phyloP scores from a whole-genome alignment of 306 rosid species.

The Fragaria iinumae region DNA sequence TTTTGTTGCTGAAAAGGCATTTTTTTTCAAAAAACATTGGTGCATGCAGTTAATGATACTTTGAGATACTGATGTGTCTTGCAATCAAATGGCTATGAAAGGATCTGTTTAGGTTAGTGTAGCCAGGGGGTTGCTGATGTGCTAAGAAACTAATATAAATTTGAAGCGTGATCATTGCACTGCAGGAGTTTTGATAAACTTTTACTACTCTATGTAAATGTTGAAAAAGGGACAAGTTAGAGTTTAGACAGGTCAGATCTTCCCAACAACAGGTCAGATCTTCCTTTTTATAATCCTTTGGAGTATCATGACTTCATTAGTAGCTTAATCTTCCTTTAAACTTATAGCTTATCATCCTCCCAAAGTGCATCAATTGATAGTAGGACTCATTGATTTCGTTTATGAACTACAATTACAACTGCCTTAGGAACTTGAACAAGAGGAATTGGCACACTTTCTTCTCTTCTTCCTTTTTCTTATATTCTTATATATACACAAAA shows the following conservation, averaged over 20 bases:
- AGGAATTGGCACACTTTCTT: neutral
- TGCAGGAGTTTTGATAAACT: neutral
- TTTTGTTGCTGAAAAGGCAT: neutral
- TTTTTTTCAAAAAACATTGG: neutral
- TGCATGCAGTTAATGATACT: neutral
- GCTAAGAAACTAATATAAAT: neutral
- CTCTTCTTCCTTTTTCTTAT: neutral
- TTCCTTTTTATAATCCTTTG: neutral
- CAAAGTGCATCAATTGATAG: neutral
- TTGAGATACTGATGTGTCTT: neutral
- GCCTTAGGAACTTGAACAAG: neutral
- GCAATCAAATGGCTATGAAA: neutral
- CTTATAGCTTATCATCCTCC: neutral
- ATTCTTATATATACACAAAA: neutral
- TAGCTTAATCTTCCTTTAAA: neutral
- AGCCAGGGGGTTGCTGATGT: neutral
- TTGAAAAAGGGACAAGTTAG: neutral
- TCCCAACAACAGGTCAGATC: neutral
- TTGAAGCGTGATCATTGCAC: neutral
- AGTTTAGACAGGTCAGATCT: neutral
- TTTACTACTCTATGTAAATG: neutral
- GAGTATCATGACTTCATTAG: neutral
- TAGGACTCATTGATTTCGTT: neutral
- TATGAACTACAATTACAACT: neutral
- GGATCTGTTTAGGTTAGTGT: neutral